Conservation (phyloP, 2,329 filamentous ascomycete species). For the Cadophora gregata region DNA sequence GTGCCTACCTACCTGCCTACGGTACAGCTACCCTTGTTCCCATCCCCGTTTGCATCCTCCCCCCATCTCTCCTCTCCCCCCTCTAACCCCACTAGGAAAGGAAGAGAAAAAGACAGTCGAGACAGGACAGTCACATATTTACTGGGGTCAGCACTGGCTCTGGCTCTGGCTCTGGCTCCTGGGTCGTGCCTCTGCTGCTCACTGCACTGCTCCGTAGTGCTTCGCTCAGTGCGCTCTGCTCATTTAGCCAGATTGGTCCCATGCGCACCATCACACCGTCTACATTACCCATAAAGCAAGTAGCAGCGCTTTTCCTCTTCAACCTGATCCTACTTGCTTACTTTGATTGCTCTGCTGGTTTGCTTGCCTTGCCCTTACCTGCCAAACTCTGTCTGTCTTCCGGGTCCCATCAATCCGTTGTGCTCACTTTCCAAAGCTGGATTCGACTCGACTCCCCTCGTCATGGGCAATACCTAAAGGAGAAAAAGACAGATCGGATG, state of each 20-base stretch:
- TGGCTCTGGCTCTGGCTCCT: no score
- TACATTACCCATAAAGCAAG: conserved; percentile 33
- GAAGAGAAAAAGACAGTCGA: conserved; percentile 14
- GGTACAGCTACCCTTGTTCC: background rate
- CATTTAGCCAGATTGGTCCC: conserved; percentile 40
- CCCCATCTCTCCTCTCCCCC: background rate
- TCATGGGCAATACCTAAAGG: conserved; percentile 37
- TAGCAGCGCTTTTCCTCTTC: conserved; percentile 18
- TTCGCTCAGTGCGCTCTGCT: background rate
- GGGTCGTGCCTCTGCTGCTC: background rate
- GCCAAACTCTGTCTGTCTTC: conserved; percentile 16
- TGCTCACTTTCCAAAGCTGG: conserved; percentile 27
- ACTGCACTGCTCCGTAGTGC: background rate
- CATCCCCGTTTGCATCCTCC: background rate
- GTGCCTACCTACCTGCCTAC: no score
- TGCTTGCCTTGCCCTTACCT: background rate
- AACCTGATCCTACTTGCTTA: background rate
- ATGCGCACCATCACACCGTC: conserved; percentile 38
- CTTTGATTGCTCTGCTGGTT: background rate
- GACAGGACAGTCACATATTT: background rate
- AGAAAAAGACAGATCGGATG: conserved; percentile 18
- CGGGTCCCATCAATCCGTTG: conserved; percentile 18
- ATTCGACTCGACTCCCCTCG: conserved; percentile 22
- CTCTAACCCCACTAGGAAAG: background rate
- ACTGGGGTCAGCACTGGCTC: background rate